A percentile compares a stretch with the other conserved stretches of the same genome.
These are phyloP conservation scores for Septoria linicola DNA, from an alignment of 2,329 filamentous ascomycete genomes.

Conservation along the genomic window DNA sequence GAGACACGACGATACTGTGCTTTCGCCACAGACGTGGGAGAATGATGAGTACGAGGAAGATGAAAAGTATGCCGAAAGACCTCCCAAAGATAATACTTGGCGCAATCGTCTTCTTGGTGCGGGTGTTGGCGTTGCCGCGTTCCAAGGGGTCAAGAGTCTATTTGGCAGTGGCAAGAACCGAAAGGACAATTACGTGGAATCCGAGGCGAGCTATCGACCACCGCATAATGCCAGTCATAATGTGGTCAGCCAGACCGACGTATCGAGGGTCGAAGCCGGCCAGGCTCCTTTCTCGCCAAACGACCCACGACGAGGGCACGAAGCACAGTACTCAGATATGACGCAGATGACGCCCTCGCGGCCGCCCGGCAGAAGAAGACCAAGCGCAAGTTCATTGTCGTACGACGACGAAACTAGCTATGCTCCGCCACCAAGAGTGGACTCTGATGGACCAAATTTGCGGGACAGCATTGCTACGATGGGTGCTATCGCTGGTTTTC, in stretches of 20 bases:
- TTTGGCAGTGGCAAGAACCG: conserved; percentile 53
- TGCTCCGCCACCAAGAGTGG: conserved; percentile 21
- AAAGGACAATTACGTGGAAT: conserved; percentile 54
- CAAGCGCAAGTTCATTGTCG: conserved; percentile 41
- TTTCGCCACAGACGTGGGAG: conserved; percentile 36
- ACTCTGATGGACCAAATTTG: conserved; percentile 37
- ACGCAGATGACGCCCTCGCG: conserved; percentile 40
- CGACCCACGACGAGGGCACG: conserved; percentile 22
- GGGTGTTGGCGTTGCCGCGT: conserved; percentile 46
- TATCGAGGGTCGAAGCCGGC: conserved; percentile 55
- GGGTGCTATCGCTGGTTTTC: conserved; percentile 35
- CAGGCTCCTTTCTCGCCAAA: conserved; percentile 51
- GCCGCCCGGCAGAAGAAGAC: conserved; percentile 41
- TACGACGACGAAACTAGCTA: conserved; percentile 39
- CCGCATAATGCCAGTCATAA: conserved; percentile 48
- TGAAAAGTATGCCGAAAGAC: conserved; percentile 43
- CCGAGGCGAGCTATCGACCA: conserved; percentile 46
- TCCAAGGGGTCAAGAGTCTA: conserved; percentile 51
- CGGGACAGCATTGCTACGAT: conserved; percentile 51
- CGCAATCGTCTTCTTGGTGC: conserved; percentile 47
- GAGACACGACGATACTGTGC: conserved; percentile 18
- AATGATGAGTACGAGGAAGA: conserved; percentile 24
- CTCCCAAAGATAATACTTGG: conserved; percentile 40
- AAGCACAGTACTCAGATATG: conserved; percentile 21
- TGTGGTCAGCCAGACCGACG: conserved; percentile 47